Percentiles rank a stretch among this genome's conserved stretches.
Conservation (phyloP, 768 basidiomycete species). For the Suillus spraguei region DNA sequence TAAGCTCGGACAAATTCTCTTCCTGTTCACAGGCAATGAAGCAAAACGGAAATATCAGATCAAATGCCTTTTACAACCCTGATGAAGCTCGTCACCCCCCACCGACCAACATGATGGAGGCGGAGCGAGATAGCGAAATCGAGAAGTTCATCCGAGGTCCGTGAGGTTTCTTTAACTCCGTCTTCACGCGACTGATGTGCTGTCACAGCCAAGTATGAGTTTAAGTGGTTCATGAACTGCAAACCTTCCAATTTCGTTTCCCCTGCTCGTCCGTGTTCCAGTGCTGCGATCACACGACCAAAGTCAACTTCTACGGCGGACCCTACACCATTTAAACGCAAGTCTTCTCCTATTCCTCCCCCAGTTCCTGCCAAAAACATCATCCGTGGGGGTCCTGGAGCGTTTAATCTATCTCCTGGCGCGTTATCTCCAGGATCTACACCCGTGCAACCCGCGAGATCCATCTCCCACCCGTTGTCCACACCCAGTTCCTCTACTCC, state of each 20-base stretch:
- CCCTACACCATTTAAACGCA: constrained; percentile 17
- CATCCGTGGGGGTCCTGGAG: constrained; percentile 18
- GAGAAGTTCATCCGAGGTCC: constrained; percentile 89
- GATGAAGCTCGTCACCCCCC: constrained; percentile 83
- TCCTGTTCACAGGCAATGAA: constrained; percentile 64
- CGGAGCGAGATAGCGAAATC: constrained; percentile 85
- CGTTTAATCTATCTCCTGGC: constrained; percentile 17
- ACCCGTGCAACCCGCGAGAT: constrained; percentile 24
- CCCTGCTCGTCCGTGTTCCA: constrained; percentile 43
- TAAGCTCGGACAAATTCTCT: constrained; percentile 17
- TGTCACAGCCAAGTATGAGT: constrained; percentile 76
- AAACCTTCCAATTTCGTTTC: constrained; percentile 46
- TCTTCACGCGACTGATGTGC: background rate
- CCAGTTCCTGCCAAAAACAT: constrained; percentile 30
- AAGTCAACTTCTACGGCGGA: constrained; percentile 21
- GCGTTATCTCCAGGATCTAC: constrained; percentile 11
- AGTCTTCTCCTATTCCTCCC: constrained; percentile 26
- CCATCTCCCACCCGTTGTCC: constrained; percentile 40
- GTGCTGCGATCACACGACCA: constrained; percentile 21
- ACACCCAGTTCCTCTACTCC: constrained; percentile 15
- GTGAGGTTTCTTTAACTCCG: constrained; percentile 11
- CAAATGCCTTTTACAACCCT: constrained; percentile 81
- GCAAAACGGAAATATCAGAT: constrained; percentile 76
- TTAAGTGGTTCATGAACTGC: constrained; percentile 63
- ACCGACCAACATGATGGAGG: constrained; percentile 75